Evolutionary conservation across 2,329 filamentous ascomycete genomes (phyloP).

Genomic region (Aspergillus aculeatinus): DNA sequence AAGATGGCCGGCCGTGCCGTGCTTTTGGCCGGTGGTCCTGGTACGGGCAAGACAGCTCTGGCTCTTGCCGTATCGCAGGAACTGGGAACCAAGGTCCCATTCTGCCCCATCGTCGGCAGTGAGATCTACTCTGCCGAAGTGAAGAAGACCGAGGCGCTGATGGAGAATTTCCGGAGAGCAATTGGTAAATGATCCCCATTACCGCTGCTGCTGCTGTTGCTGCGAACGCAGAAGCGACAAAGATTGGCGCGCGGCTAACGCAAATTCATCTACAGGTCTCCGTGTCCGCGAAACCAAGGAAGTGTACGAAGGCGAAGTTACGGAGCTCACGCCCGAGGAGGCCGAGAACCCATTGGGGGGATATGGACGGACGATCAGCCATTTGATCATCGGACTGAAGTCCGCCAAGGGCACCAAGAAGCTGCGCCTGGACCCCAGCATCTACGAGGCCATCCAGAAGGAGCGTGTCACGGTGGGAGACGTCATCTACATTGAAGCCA

Average conservation of each 20-base stretch:
- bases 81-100: slow-evolving; percentile 95
- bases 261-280: slow-evolving; percentile 51
- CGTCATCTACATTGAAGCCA: slow-evolving; percentile 98
- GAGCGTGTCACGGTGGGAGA: slow-evolving; percentile 94
- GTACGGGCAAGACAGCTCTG: slow-evolving; percentile 95
- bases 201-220: background rate
- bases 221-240: background rate
- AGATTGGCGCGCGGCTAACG: slow-evolving; percentile 18
- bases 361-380: slow-evolving; percentile 96
- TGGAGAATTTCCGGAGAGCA: slow-evolving; percentile 98
- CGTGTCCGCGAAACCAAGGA: slow-evolving; percentile 98
- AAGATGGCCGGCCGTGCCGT: slow-evolving; percentile 97
- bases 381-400: slow-evolving; percentile 90
- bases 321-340: slow-evolving; percentile 95
- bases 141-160: slow-evolving; percentile 98
- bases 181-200: slow-evolving; percentile 63
- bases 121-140: slow-evolving; percentile 98
- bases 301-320: slow-evolving; percentile 98
- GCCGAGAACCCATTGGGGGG: slow-evolving; percentile 95
- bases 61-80: slow-evolving; percentile 95
- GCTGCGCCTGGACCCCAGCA: slow-evolving; percentile 91
- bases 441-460: slow-evolving; percentile 99
- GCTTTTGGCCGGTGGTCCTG: slow-evolving; percentile 87
- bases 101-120: slow-evolving; percentile 96
- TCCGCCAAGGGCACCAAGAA: slow-evolving; percentile 97